Percentiles rank a stretch among this genome's conserved stretches.
These are phyloP conservation scores for Yarrowia phangngaensis DNA, from an alignment of 805 yeast genomes.

Conservation along the genomic window DNA sequence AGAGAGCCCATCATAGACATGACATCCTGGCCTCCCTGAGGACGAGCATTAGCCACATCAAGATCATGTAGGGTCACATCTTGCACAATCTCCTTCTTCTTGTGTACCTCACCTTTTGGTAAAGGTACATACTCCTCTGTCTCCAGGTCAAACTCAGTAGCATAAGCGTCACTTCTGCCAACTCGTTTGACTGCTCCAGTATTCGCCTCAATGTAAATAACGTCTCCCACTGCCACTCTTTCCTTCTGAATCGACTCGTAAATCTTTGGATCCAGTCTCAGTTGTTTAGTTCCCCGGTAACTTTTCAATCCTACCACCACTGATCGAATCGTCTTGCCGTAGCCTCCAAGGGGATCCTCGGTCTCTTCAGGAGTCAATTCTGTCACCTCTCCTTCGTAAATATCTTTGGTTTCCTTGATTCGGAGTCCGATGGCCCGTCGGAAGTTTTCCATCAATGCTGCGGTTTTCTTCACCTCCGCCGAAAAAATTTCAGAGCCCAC, in stretches of 20 bases:
- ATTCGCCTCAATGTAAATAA: constrained; percentile 92
- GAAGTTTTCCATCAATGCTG: constrained; percentile 92
- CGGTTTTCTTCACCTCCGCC: constrained; percentile 96
- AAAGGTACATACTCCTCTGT: constrained; percentile 98
- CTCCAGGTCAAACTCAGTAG: constrained; percentile 96
- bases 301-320: constrained; percentile 91
- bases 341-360: constrained; percentile 95
- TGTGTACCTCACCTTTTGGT: constrained; percentile 98
- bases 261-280: constrained; percentile 85
- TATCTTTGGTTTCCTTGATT: constrained; percentile 95
- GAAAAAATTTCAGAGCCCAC: constrained; percentile 92
- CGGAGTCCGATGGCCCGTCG: constrained; percentile 94
- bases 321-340: constrained; percentile 93
- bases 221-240: constrained; percentile 91
- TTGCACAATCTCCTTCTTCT: constrained; percentile 95
- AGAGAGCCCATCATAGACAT: constrained; percentile 96
- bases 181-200: constrained; percentile 97
- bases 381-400: constrained; percentile 96
- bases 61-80: constrained; percentile 95
- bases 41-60: constrained; percentile 94
- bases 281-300: constrained; percentile 84
- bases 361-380: constrained; percentile 94
- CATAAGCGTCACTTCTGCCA: constrained; percentile 97
- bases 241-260: constrained; percentile 94
- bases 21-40: constrained; percentile 95